Conservation (phyloP, 2,329 filamentous ascomycete genomes). For the Blastomyces silverae region DNA sequence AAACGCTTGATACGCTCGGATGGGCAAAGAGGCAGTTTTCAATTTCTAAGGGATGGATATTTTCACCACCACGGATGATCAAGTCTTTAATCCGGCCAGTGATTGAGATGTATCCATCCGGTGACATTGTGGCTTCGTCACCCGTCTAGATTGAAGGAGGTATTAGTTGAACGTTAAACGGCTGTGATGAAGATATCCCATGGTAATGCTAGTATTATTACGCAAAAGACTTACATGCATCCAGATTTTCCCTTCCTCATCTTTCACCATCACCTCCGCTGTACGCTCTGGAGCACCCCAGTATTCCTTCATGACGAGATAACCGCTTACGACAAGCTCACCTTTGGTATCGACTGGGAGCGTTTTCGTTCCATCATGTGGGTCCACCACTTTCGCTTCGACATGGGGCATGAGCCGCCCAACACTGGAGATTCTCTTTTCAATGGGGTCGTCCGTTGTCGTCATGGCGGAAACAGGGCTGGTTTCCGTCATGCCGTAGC, state of each 20-base stretch:
- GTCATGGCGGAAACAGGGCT: slow-evolving; percentile 69
- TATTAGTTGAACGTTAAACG: neutral
- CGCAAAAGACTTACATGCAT: slow-evolving; percentile 53
- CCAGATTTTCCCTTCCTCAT: slow-evolving; percentile 59
- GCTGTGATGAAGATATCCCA: neutral
- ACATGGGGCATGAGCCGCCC: slow-evolving; percentile 82
- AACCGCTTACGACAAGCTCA: slow-evolving; percentile 77
- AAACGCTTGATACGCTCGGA: slow-evolving; percentile 63
- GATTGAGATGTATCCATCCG: slow-evolving; percentile 75
- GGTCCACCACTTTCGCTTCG: slow-evolving; percentile 67
- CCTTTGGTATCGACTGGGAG: slow-evolving; percentile 62
- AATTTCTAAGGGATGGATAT: slow-evolving; percentile 88
- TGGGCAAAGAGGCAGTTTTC: slow-evolving; percentile 80
- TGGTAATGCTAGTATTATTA: neutral
- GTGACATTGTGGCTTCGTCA: slow-evolving; percentile 82
- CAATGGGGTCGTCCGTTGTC: slow-evolving; percentile 63
- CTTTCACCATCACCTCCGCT: slow-evolving; percentile 57
- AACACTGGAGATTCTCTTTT: slow-evolving; percentile 66
- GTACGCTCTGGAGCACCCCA: slow-evolving; percentile 69
- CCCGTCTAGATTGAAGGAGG: slow-evolving; percentile 55
- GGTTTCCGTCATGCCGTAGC: slow-evolving; percentile 96
- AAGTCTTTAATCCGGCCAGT: slow-evolving; percentile 91
- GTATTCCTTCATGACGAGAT: slow-evolving; percentile 86
- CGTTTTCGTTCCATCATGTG: slow-evolving; percentile 52
- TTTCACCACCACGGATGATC: slow-evolving; percentile 91